These are phyloP conservation scores for Phytopythium vexans DNA, from an alignment of 352 stramenopile species.

Conservation along the genomic window DNA sequence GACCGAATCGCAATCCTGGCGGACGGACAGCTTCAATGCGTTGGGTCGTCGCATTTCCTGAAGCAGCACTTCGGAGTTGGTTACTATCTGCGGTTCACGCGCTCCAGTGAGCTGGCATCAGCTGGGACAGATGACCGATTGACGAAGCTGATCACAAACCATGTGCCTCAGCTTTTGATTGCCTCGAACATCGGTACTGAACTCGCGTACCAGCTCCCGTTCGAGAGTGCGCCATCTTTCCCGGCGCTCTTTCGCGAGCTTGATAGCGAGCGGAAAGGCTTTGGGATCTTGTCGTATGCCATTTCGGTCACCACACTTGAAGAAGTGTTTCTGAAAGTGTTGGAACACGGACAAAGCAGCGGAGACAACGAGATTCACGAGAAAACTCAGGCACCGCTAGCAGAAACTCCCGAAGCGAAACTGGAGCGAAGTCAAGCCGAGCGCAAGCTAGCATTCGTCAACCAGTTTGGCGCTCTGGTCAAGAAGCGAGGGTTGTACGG, in stretches of 20 bases:
- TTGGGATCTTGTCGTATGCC: constrained; percentile 55
- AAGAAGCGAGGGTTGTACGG: constrained; percentile 51
- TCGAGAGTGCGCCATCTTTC: constrained; percentile 55
- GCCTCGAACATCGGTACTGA: constrained; percentile 74
- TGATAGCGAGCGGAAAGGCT: constrained; percentile 29
- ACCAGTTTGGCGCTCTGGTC: constrained; percentile 56
- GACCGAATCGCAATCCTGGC: constrained; percentile 91
- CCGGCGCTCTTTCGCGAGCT: constrained; percentile 70
- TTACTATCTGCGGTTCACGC: constrained; percentile 70
- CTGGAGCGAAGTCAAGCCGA: neutral
- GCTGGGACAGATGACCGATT: neutral
- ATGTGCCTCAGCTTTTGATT: constrained; percentile 36
- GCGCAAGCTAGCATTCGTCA: constrained; percentile 4
- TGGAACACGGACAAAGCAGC: constrained; percentile 21
- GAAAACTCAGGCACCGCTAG: neutral
- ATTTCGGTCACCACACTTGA: constrained; percentile 87
- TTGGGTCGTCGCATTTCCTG: constrained; percentile 76
- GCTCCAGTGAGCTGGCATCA: constrained; percentile 18
- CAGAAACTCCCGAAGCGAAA: neutral
- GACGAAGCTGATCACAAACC: constrained; percentile 16
- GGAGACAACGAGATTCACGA: neutral
- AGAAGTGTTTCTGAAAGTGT: constrained; percentile 90
- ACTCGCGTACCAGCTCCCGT: constrained; percentile 70
- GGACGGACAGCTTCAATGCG: constrained; percentile 64
- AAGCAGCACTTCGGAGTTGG: constrained; percentile 80